phyloP scores from a whole-genome alignment of 192 early-diverging fungal species.

The Mortierella alpina region DNA sequence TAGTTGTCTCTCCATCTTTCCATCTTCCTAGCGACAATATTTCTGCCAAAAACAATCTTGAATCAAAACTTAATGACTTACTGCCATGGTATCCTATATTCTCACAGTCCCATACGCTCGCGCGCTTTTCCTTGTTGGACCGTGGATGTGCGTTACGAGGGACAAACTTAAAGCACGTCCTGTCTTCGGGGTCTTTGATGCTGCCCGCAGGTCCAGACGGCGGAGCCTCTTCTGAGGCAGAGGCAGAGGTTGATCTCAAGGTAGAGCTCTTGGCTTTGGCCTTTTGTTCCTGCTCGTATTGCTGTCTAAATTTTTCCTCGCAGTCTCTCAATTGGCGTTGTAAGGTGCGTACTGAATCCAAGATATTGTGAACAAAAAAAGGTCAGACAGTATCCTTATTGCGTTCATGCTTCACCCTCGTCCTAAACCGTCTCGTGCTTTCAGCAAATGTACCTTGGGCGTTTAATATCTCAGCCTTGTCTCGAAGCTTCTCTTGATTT shows the following conservation, averaged over 20 bases:
- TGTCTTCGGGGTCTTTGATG: slow-evolving; percentile 35
- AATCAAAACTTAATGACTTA: slow-evolving; percentile 13
- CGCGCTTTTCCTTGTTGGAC: slow-evolving; percentile 7
- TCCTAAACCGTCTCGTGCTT: background rate
- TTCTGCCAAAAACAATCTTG: background rate
- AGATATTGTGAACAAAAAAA: too few species aligned
- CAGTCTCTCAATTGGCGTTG: slow-evolving; percentile 35
- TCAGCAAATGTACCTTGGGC: slow-evolving; percentile 25
- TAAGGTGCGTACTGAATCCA: slow-evolving; percentile 28
- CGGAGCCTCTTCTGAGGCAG: slow-evolving; percentile 26
- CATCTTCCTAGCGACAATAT: background rate
- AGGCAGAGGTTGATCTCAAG: slow-evolving; percentile 28
- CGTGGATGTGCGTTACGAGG: slow-evolving; percentile 15
- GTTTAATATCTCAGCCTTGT: slow-evolving; percentile 27
- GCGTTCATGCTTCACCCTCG: background rate
- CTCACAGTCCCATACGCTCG: slow-evolving; percentile 41
- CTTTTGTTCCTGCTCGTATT: slow-evolving; percentile 23
- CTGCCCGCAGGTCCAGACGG: slow-evolving; percentile 8
- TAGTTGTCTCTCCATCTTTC: background rate
- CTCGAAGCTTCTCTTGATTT: slow-evolving; percentile 30
- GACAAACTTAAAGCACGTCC: slow-evolving; percentile 28
- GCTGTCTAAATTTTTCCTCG: slow-evolving; percentile 14
- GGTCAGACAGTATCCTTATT: background rate
- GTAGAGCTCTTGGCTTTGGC: slow-evolving; percentile 19
- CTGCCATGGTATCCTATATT: slow-evolving; percentile 35